Base-by-base conservation (phyloP, 1,284 basidiomycete species). In the Boletellus dicymbophilus region DNA sequence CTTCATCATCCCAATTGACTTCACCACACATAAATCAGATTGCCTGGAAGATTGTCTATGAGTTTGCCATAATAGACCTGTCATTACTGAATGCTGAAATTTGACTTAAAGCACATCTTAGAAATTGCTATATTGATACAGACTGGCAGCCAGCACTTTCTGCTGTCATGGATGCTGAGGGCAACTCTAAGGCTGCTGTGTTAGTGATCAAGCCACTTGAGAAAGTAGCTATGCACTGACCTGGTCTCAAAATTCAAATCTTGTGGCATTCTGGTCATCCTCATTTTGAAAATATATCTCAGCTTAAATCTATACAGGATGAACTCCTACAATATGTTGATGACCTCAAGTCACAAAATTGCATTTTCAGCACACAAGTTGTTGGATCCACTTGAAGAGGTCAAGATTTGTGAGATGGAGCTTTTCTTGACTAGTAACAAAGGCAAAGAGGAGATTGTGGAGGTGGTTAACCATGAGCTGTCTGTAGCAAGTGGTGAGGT, bases 381-480 rank as follows among this genome's bases (percentile, higher is more conserved):
- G 12, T 22, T 44, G 25, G 34, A 46, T 38, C 36, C 27, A 23
- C 37, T 21, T 22, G 27, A 46, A 31, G 36, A 46, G 27, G 27
- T 22, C 12, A 25, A 47, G 20, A 36, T 47, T 11, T 4, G 10
- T 20, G 20, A 47, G 1, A 26, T n/a, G 1, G 18, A 41, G 18
- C 12, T 47, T 27, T 47, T 47, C n/a, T 26, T 13, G 6, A 20
- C 7, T n/a, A 20, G 38, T 21, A 31, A 41, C 22, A 40, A 47
- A 25, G 31, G 46, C 22, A 31, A 47, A 15, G 25, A 47, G 6
- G 20, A 47, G 25, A 48, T 48, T 26, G 25, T 40, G 12, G 45
- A 9, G 20, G 18, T 16, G 11, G 25, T 37, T 4, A 22, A 41
- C 12, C 30, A 48, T 10, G 16, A 48, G 31, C 34, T 48, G 20